Conservation (phyloP, 2,329 filamentous ascomycete genomes). For the Aspergillus amoenus region DNA sequence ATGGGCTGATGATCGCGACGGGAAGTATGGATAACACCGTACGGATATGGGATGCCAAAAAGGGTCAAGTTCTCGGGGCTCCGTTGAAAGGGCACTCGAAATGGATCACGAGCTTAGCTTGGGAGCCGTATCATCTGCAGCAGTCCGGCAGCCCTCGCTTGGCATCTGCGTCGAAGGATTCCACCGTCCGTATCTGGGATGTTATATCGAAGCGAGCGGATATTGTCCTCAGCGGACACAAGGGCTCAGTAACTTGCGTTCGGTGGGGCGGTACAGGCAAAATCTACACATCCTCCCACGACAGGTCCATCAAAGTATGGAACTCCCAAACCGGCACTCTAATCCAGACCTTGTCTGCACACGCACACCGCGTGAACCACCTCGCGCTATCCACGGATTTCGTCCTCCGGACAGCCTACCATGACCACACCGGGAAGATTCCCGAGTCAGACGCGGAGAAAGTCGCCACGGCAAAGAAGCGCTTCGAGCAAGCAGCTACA, state of each 20-base stretch:
- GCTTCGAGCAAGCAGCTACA: constrained; percentile 82
- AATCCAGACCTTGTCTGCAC: constrained; percentile 73
- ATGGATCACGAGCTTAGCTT: constrained; percentile 82
- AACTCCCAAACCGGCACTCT: constrained; percentile 75
- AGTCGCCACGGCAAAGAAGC: constrained; percentile 70
- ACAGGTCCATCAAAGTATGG: constrained; percentile 93
- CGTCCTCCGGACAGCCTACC: constrained; percentile 79
- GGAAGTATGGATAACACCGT: constrained; percentile 92
- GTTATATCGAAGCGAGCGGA: constrained; percentile 76
- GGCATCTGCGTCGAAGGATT: constrained; percentile 86
- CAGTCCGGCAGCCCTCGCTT: constrained; percentile 70
- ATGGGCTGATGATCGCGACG: constrained; percentile 77
- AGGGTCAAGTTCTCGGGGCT: constrained; percentile 70
- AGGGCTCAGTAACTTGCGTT: constrained; percentile 83
- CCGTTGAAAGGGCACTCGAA: constrained; percentile 82
- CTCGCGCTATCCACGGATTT: constrained; percentile 92
- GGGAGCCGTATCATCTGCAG: constrained; percentile 92
- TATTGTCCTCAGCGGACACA: constrained; percentile 82
- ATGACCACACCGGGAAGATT: constrained; percentile 74
- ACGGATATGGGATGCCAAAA: constrained; percentile 83
- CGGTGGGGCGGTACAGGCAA: constrained; percentile 89
- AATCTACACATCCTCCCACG: constrained; percentile 83
- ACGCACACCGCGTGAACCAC: constrained; percentile 95
- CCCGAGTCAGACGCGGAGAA: constrained; percentile 70
- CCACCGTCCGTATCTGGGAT: constrained; percentile 84